Base-by-base conservation (phyloP, 306 rosid genomes). In the Prunus campanulata region DNA sequence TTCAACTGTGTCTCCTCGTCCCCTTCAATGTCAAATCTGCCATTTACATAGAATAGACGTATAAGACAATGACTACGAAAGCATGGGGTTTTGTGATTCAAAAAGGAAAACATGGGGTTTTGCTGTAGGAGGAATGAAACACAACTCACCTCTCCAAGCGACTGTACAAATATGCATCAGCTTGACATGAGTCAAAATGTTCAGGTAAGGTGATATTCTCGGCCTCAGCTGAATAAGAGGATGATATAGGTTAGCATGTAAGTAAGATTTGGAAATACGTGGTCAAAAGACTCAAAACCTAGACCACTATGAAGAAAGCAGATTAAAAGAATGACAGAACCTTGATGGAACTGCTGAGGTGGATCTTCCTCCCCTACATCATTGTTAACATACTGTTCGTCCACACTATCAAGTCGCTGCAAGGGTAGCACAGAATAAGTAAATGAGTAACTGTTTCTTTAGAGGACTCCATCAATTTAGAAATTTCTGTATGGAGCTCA, bases 401-500 rank as follows among this genome's bases (percentile, higher is more conserved):
- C 90, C 50, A 94, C 84, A 39, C 81, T 79, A 71, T 91, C 98
- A 77, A 94, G 93, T 70, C 85, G 86, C 98, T 92, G 83, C 82
- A 84, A 75, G 84, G 46, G 74, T 56, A 76, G 61, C 2, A 35
- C 44, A 82, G 39, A 68, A 30, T 18, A 74, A 62, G 54, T 75
- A 61, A 77, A 76, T 64, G 30, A 27, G 59, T 61, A 62, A 69
- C 24, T 52, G 16, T 32, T 32, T 32, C 39, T 32, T 32, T 48
- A 70, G 62, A 6, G 60, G 52, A 57, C 70, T 76, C 80, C 25
- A 59, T 49, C 22, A 32, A 13, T 32, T 64, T 4, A 56, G 12
- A 1, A 32, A 60, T 57, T 16, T 59, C 7, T 56, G 22, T 11
- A 71, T 20, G 52, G 51, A 35, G 25, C 55, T 71, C 50, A 7